Base-by-base conservation (phyloP, 768 basidiomycete genomes). In the Pleurotus giganteus region DNA sequence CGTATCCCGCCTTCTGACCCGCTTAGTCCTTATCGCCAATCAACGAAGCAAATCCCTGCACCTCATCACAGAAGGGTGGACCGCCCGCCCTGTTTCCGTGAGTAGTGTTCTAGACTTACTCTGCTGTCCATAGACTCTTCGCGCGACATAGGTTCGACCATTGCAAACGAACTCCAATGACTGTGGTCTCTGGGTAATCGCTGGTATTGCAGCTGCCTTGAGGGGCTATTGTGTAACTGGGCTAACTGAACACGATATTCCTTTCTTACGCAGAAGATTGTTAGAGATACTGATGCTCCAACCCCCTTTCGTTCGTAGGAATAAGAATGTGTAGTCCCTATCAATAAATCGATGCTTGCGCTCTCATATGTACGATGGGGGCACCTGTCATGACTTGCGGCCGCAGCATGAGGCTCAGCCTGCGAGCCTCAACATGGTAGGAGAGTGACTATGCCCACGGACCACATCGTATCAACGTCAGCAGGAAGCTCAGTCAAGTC, bases 181-280 rank as follows among this genome's bases (percentile, higher is more conserved):
- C 37, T 66, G 66, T 50, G 65, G 65, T 3, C 21, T 68, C 9
- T 68, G 65, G 63, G 64, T 66, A 15, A 37, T 64, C 13, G 59
- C 61, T 6, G 31, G 27, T 8, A 66, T 66, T 11, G 59, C 53
- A 1, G 58, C 63, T n/a, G 50, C 58, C 8, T 31, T 67, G 9
- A 47, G 56, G 26, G 66, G 66, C 5, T 63, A 34, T 26, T 47
- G 61, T 32, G 21, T 47, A 2, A 59, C 60, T 2, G 53, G 34
- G 3, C 19, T 65, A 15, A 12, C 21, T 2, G 60, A 67, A 53
- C 21, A 47, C 32, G 59, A 65, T 39, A 61, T 66, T 53, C 19
- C 3, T 23, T n/a, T n/a, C n/a, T n/a, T n/a, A n/a, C n/a, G n/a
- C n/a, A n/a, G n/a, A n/a, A n/a, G n/a, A n/a, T n/a, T n/a, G n/a